These are phyloP conservation scores for Jackrogersella multiformis DNA, from an alignment of 495 filamentous ascomycete species.

Conservation along the genomic window DNA sequence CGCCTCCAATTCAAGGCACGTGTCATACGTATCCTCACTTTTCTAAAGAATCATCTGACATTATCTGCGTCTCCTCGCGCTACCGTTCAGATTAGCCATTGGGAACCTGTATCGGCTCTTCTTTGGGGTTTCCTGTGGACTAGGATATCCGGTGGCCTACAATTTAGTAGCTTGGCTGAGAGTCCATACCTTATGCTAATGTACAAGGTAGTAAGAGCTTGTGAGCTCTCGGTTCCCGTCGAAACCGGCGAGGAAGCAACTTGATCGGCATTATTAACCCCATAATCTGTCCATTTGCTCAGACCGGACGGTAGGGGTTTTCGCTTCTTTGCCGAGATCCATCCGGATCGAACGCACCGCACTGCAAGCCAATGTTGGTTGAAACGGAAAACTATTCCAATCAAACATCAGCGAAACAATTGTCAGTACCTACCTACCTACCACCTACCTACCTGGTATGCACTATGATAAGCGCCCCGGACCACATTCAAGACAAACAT, in stretches of 20 bases:
- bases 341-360: constrained; percentile 8
- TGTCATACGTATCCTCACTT: constrained; percentile 25
- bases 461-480: too few relatives aligned
- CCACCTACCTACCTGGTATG: too few relatives aligned
- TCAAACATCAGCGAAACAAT: constrained; percentile 34
- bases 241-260: constrained; percentile 19
- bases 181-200: not conserved
- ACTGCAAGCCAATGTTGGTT: constrained; percentile 18
- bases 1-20: constrained; percentile 14
- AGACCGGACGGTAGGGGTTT: constrained; percentile 17
- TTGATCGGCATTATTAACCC: constrained; percentile 6
- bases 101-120: constrained; percentile 18
- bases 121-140: constrained; percentile 20
- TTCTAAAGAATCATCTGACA: constrained; percentile 23
- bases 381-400: constrained; percentile 33
- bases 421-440: not conserved
- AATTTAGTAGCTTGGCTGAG: not conserved
- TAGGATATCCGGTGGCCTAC: constrained; percentile 1
- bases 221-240: constrained; percentile 6
- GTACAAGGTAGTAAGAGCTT: not conserved
- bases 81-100: constrained; percentile 1
- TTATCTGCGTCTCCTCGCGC: constrained; percentile 1
- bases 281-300: constrained; percentile 13
- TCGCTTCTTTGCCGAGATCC: constrained; percentile 21
- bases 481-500: constrained; percentile 1